Percentiles rank a stretch among this genome's conserved stretches.
phyloP scores from a whole-genome alignment of 305 asterid genomes.

The Rubia tinctorum region DNA sequence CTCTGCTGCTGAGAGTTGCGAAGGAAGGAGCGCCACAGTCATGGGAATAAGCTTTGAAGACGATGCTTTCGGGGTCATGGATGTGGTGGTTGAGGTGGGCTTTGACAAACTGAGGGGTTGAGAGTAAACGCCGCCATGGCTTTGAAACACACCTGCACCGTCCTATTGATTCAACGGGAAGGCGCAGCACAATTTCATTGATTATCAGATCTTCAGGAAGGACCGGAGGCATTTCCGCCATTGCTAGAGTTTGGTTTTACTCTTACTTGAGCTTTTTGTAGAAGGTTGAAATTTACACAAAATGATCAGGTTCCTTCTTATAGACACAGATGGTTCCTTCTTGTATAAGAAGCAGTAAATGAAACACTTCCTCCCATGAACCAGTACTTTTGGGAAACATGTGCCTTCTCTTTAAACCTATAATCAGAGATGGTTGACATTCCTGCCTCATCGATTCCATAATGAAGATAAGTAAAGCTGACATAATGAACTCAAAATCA shows the following conservation, averaged over 20 bases:
- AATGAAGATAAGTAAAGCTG: no score
- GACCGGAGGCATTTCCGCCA: neutral
- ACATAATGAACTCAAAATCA: no score
- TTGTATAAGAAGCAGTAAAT: no score
- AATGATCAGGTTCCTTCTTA: no score
- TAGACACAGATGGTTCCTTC: no score
- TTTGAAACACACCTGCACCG: constrained; percentile 40
- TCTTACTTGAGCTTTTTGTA: neutral
- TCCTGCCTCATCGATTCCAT: no score
- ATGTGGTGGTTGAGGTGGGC: constrained; percentile 17
- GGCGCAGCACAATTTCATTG: constrained; percentile 29
- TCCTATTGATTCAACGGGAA: constrained; percentile 39
- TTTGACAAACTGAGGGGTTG: constrained; percentile 28
- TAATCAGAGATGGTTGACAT: no score
- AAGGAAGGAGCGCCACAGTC: neutral
- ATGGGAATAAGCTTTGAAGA: neutral
- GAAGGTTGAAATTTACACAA: no score
- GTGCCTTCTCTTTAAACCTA: no score
- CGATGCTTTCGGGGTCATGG: neutral
- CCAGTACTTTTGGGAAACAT: no score
- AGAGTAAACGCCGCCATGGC: constrained; percentile 31
- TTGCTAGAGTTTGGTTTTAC: neutral
- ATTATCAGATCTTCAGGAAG: constrained; percentile 35
- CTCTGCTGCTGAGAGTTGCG: neutral
- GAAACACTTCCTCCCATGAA: no score